Evolutionary conservation across 2,329 filamentous ascomycete genomes (phyloP).

Genomic region (Aspergillus sergii): DNA sequence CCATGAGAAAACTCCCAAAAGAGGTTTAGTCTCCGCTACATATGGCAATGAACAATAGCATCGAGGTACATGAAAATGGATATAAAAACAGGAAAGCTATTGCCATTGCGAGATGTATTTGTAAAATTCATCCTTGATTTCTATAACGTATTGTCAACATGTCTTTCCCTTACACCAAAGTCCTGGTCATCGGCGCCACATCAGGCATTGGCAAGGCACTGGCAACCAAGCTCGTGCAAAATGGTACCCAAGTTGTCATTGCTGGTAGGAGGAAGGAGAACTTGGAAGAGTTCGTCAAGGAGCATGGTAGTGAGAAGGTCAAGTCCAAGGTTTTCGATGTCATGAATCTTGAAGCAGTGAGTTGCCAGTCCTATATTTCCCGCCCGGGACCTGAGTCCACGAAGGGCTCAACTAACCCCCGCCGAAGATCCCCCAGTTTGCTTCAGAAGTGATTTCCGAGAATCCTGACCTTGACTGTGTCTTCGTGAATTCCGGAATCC

Average conservation of each 20-base stretch:
- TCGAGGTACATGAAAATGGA: too few species aligned
- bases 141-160: slow-evolving; percentile 22
- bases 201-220: slow-evolving; percentile 52
- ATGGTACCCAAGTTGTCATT: slow-evolving; percentile 52
- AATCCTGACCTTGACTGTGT: slow-evolving; percentile 56
- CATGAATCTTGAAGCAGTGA: slow-evolving; percentile 50
- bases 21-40: background rate
- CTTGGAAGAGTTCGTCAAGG: slow-evolving; percentile 50
- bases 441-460: slow-evolving; percentile 35
- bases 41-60: too few species aligned
- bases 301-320: slow-evolving; percentile 51
- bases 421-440: slow-evolving; percentile 21
- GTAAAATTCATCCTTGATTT: background rate
- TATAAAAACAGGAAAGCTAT: background rate
- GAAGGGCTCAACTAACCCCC: too few species aligned
- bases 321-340: slow-evolving; percentile 54
- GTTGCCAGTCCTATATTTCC: background rate
- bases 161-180: slow-evolving; percentile 54
- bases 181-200: slow-evolving; percentile 57
- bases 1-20: background rate
- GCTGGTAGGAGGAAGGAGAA: slow-evolving; percentile 56
- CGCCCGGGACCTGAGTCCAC: background rate
- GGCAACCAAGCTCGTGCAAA: slow-evolving; percentile 51
- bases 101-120: background rate
- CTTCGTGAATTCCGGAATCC: slow-evolving; percentile 58